These are phyloP conservation scores for Cutaneotrichosporon sp. DNA, from an alignment of 1,284 basidiomycete species.

Conservation along the genomic window DNA sequence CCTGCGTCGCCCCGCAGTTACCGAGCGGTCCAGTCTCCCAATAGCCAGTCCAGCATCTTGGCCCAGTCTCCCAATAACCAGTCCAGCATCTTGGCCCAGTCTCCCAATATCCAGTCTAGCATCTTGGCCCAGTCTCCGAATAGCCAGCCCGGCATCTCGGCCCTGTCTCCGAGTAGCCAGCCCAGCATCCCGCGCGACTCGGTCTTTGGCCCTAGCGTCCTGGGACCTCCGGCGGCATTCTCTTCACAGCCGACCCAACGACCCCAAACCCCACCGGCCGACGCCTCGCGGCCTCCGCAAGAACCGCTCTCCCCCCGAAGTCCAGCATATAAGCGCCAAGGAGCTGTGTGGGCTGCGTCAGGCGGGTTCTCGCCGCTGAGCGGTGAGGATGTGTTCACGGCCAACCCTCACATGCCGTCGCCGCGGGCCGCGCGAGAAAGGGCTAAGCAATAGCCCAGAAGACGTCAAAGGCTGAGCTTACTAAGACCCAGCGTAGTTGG, in stretches of 20 bases:
- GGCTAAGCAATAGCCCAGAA: not conserved
- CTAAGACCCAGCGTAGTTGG: no score
- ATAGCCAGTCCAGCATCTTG: not conserved
- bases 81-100: not conserved
- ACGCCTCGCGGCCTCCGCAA: not conserved
- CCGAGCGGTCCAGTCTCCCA: not conserved
- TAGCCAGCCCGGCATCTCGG: not conserved
- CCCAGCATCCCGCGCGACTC: not conserved
- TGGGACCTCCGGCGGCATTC: not conserved
- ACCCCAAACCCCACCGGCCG: not conserved
- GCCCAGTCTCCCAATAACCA: not conserved
- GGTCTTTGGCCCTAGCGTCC: slow-evolving; percentile 2
- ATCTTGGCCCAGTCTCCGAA: not conserved
- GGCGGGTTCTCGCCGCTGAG: not conserved
- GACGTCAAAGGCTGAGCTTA: not conserved
- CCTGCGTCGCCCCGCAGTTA: not conserved
- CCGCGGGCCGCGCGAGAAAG: not conserved
- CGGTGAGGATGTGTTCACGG: not conserved
- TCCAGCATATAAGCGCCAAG: slow-evolving; percentile 7
- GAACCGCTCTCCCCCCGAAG: slow-evolving; percentile 5
- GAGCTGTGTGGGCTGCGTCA: slow-evolving; percentile 3
- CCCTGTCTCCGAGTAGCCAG: not conserved
- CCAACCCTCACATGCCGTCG: not conserved
- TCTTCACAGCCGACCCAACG: not conserved
- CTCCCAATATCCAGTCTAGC: not conserved